Conservation (phyloP, 176 grass and related monocot genomes). For the Aechmea fasciata region DNA sequence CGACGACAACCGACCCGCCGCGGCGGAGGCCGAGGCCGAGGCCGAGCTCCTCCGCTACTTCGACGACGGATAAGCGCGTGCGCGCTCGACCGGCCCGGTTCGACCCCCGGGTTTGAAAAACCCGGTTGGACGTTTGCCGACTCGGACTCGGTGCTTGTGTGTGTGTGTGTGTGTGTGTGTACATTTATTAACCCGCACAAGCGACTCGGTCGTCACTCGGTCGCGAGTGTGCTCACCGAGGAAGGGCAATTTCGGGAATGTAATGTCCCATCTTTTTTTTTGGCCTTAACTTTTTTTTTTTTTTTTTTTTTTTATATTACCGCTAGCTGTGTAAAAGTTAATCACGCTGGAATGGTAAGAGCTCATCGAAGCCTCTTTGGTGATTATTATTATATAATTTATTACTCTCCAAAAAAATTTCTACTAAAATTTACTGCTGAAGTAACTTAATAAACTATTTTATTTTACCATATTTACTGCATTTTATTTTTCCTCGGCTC, state of each 20-base stretch:
- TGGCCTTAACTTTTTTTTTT: background rate
- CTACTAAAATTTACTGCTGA: too few species aligned
- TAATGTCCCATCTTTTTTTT: background rate
- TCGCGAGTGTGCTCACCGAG: background rate
- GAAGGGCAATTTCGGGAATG: background rate
- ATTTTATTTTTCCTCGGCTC: too few species aligned
- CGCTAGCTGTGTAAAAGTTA: background rate
- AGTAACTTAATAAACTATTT: too few species aligned
- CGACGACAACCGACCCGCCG: too few species aligned
- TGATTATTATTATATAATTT: background rate
- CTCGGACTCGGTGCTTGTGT: background rate
- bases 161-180: background rate
- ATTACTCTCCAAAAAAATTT: background rate
- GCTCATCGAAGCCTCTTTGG: background rate
- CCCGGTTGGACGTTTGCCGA: too few species aligned
- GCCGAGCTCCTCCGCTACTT: background rate
- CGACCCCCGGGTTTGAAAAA: too few species aligned
- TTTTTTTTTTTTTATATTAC: background rate
- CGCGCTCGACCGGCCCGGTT: too few species aligned
- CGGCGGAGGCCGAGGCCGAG: too few species aligned
- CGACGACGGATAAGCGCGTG: background rate
- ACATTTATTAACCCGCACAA: background rate
- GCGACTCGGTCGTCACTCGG: background rate
- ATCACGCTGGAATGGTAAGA: background rate
- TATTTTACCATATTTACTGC: too few species aligned